Base-by-base conservation (phyloP, 2,329 filamentous ascomycete species). In the Aureobasidium sp. region DNA sequence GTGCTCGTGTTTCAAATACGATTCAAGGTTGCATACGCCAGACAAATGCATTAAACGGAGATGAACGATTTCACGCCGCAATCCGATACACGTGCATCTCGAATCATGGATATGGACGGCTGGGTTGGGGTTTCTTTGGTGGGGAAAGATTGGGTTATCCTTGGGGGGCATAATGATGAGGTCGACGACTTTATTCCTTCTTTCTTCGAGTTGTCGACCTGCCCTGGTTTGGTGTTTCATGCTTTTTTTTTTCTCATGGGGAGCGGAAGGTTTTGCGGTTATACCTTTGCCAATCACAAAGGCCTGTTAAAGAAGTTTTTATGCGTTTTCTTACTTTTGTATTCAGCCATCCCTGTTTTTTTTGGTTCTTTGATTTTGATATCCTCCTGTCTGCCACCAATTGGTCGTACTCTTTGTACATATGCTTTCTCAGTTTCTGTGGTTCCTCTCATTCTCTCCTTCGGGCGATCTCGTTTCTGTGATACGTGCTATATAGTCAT, bases 91-190 rank as follows among this genome's bases (percentile, higher is more conserved):
- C 56, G 43, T 59, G 58, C 58, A 61, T 61, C 58, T 59, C 25
- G 58, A 61, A 50, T 33, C 58, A 61, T 50, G 58, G 58, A 48
- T 43, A 61, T 61, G 58, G 58, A 61, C 58, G 45, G 20, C 15
- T 48, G 13, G 42, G 56, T 9, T n/a, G 29, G 56, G 43, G 43
- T 60, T 61, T n/a, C n/a, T n/a, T 47, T 23, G 58, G 43, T 40
- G 45, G 58, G n/a, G 55, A 47, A 50, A 33, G 43, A 50, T 29
- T 50, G n/a, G 58, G 48, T n/a, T 53, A 25, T 53, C 15, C 29
- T 23, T 33, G 25, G 29, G 42, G 58, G 58, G 58, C 58, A 50
- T 61, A 61, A 61, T 61, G 58, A 61, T n/a, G 55, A 31, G 58
- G 58, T 61, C 45, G 58, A 33, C 45, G 2, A 48, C 58, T 18